Evolutionary conservation across 352 stramenopile genomes (phyloP).

Genomic region (Phytophthora nicotianae): DNA sequence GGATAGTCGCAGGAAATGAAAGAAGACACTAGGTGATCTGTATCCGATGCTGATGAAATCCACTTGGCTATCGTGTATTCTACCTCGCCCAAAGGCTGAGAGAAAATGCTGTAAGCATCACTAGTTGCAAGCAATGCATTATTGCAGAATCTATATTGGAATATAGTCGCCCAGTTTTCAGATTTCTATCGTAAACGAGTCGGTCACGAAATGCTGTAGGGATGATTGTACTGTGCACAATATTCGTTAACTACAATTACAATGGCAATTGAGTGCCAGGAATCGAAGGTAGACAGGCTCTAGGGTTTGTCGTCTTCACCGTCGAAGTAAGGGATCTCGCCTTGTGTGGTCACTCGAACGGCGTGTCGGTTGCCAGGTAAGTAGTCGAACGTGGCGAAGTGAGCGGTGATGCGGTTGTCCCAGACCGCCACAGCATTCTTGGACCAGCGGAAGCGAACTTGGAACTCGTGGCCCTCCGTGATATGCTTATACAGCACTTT

Average conservation of each 20-base stretch:
- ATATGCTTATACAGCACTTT: conserved; percentile 29
- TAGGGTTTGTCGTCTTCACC: conserved; percentile 5
- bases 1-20: too few species aligned
- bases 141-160: too few species aligned
- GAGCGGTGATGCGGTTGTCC: conserved; percentile 21
- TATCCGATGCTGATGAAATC: too few species aligned
- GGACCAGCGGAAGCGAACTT: conserved; percentile 23
- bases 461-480: conserved; percentile 20
- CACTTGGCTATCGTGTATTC: too few species aligned
- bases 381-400: conserved; percentile 29
- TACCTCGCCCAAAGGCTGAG: too few species aligned
- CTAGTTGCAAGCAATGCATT: too few species aligned
- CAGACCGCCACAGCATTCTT: conserved; percentile 24
- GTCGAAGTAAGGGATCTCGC: conserved; percentile 21
- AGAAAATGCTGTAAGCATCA: too few species aligned
- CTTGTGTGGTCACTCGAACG: conserved; percentile 23
- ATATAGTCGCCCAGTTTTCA: too few species aligned
- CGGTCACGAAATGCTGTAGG: too few species aligned
- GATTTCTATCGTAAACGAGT: too few species aligned
- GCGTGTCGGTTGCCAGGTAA: conserved; percentile 22
- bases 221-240: conserved; percentile 1
- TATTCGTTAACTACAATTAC: conserved; percentile 14
- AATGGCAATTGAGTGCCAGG: conserved; percentile 1
- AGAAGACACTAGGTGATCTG: too few species aligned
- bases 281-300: not conserved